Percentiles rank a stretch among this genome's conserved stretches.
phyloP scores from a whole-genome alignment of 73 alveolate species.

The Blepharisma stoltei region DNA sequence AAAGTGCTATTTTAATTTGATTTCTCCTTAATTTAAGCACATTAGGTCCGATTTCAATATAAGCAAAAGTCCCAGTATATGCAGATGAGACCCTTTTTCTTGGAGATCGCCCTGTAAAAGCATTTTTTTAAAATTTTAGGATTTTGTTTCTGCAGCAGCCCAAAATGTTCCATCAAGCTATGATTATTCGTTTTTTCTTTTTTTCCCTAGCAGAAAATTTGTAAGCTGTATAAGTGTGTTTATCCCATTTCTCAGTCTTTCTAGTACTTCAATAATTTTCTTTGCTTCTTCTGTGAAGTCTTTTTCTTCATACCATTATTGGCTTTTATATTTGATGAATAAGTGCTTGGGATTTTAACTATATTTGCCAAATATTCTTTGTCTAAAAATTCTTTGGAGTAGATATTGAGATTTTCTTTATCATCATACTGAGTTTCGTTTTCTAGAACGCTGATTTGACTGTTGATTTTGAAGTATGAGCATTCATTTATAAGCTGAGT shows the following conservation, averaged over 20 bases:
- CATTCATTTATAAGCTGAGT: too few species aligned
- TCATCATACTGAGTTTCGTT: too few species aligned
- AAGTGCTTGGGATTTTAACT: too few species aligned
- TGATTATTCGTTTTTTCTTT: background rate
- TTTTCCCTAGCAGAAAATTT: background rate
- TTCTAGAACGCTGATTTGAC: too few species aligned
- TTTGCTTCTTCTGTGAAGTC: background rate
- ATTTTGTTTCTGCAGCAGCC: background rate
- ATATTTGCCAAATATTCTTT: too few species aligned
- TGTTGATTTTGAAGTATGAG: too few species aligned
- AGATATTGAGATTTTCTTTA: too few species aligned
- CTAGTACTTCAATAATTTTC: background rate
- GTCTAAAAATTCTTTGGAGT: too few species aligned
- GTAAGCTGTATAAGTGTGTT: background rate
- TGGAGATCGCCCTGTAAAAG: background rate
- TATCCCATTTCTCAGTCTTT: background rate
- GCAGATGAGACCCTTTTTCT: background rate
- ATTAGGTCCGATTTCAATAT: constrained; percentile 13
- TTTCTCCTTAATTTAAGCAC: background rate
- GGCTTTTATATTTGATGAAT: too few species aligned
- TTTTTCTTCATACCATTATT: too few species aligned
- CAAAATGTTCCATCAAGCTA: background rate
- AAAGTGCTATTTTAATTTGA: background rate
- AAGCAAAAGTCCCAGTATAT: background rate
- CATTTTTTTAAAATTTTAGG: background rate